Evolutionary conservation across 805 yeast species (phyloP).

Genomic region (Ogataea parapolymorpha): DNA sequence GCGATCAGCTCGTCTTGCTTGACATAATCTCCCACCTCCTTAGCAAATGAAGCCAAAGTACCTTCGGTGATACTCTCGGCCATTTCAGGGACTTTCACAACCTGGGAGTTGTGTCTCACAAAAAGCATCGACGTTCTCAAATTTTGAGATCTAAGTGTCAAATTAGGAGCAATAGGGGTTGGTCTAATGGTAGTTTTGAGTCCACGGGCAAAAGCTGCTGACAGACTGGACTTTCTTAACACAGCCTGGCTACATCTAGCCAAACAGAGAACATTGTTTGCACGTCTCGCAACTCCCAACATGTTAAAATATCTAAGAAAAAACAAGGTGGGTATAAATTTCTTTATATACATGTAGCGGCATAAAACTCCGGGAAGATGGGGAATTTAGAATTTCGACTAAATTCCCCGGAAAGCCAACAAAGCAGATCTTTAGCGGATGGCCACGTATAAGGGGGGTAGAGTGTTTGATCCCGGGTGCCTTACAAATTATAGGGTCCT

Average conservation of each 20-base stretch:
- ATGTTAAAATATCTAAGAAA: conserved; percentile 3
- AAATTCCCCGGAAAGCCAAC: neutral
- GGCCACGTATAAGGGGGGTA: neutral
- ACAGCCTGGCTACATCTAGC: conserved; percentile 1
- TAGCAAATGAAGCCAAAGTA: conserved; percentile 66
- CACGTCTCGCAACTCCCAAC: conserved; percentile 10
- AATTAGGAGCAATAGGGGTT: neutral
- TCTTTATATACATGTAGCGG: conserved; percentile 6
- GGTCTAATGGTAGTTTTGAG: conserved; percentile 6
- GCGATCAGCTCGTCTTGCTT: conserved; percentile 87
- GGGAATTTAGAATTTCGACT: neutral
- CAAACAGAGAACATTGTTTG: conserved; percentile 2
- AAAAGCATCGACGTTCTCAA: conserved; percentile 10
- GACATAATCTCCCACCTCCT: conserved; percentile 84
- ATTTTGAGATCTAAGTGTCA: neutral
- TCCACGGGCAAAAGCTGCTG: conserved; percentile 2
- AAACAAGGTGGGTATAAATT: conserved; percentile 8
- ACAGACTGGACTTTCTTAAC: neutral
- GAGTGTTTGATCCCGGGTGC: neutral
- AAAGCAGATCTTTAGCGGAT: neutral
- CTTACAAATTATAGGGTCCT: conserved; percentile 1
- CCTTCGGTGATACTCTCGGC: conserved; percentile 99
- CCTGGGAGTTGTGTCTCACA: conserved; percentile 34
- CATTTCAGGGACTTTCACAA: conserved; percentile 94
- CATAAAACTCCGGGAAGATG: conserved; percentile 7